These are phyloP conservation scores for Mycena epipterygia DNA, from an alignment of 768 basidiomycete species.

Conservation along the genomic window DNA sequence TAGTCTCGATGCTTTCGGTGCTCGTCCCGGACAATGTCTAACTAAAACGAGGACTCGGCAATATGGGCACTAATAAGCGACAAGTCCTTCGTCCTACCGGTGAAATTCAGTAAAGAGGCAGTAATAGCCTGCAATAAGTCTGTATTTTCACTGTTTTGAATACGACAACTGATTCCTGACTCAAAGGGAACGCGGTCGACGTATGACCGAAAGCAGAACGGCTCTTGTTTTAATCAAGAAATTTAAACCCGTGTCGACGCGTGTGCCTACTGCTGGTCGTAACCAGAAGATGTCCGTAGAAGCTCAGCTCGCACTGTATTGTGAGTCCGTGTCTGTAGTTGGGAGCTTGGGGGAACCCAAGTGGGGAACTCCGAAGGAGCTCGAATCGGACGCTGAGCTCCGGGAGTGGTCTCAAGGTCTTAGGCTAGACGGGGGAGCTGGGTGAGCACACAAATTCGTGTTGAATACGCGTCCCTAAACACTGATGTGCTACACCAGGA, in stretches of 20 bases:
- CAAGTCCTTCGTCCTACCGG: slow-evolving; percentile 61
- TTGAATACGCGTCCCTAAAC: background rate
- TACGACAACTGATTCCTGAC: slow-evolving; percentile 20
- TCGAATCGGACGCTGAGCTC: slow-evolving; percentile 59
- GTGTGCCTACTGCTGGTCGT: slow-evolving; percentile 63
- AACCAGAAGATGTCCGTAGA: slow-evolving; percentile 54
- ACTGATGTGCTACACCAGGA: slow-evolving; percentile 44
- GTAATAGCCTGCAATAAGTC: slow-evolving; percentile 58
- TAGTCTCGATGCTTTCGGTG: background rate
- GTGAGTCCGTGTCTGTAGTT: slow-evolving; percentile 55
- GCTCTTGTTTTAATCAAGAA: slow-evolving; percentile 62
- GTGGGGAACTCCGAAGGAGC: slow-evolving; percentile 65
- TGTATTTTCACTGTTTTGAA: background rate
- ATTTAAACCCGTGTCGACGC: slow-evolving; percentile 66
- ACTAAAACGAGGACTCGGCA: slow-evolving; percentile 36
- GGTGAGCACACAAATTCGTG: slow-evolving; percentile 57
- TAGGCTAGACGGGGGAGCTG: slow-evolving; percentile 67
- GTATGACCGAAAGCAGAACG: slow-evolving; percentile 61
- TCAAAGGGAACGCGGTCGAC: slow-evolving; percentile 42
- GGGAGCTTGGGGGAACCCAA: slow-evolving; percentile 60
- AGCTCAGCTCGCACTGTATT: slow-evolving; percentile 66
- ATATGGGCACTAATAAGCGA: slow-evolving; percentile 79
- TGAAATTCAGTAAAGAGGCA: slow-evolving; percentile 69
- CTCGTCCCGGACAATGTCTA: background rate
- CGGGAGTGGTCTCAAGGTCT: slow-evolving; percentile 70